Conservation (phyloP, 1,284 basidiomycete species). For the Vanrija pseudolonga region DNA sequence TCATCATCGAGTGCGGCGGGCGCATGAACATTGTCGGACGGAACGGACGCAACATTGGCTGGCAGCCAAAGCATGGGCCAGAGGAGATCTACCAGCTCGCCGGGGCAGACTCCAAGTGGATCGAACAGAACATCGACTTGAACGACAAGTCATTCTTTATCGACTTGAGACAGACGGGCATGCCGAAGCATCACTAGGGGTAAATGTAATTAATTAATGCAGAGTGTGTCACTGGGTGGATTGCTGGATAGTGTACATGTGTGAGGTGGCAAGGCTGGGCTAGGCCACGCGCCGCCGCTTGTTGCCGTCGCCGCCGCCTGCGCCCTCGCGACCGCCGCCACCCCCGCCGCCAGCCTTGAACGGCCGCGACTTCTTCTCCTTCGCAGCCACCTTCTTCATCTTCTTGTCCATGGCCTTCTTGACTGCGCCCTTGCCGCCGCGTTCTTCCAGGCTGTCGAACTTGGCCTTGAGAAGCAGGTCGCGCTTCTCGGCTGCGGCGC, state of each 20-base stretch:
- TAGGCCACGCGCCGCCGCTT: slow-evolving; percentile 17
- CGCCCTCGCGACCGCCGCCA: slow-evolving; percentile 15
- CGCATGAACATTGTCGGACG: too few species aligned
- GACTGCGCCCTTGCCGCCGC: slow-evolving; percentile 73
- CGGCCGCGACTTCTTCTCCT: slow-evolving; percentile 81
- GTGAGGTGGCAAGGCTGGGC: background rate
- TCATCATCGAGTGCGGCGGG: too few species aligned
- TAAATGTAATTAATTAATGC: too few species aligned
- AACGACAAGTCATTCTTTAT: too few species aligned
- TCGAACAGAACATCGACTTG: too few species aligned
- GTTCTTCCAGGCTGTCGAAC: slow-evolving; percentile 68
- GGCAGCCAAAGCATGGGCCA: too few species aligned
- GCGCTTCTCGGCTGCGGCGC: slow-evolving; percentile 66
- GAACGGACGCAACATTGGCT: too few species aligned
- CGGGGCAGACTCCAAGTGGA: too few species aligned
- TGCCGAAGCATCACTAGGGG: too few species aligned
- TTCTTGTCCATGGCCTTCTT: slow-evolving; percentile 85
- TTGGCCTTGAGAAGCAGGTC: slow-evolving; percentile 67
- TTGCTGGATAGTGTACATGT: background rate
- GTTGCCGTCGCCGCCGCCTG: slow-evolving; percentile 8
- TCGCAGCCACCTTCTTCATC: slow-evolving; percentile 78
- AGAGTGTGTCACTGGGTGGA: too few species aligned
- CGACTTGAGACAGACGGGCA: too few species aligned
- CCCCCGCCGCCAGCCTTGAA: slow-evolving; percentile 50
- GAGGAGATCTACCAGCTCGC: too few species aligned